These are phyloP conservation scores for Candida coquimbonensis DNA, from an alignment of 805 yeast species.

Conservation along the genomic window DNA sequence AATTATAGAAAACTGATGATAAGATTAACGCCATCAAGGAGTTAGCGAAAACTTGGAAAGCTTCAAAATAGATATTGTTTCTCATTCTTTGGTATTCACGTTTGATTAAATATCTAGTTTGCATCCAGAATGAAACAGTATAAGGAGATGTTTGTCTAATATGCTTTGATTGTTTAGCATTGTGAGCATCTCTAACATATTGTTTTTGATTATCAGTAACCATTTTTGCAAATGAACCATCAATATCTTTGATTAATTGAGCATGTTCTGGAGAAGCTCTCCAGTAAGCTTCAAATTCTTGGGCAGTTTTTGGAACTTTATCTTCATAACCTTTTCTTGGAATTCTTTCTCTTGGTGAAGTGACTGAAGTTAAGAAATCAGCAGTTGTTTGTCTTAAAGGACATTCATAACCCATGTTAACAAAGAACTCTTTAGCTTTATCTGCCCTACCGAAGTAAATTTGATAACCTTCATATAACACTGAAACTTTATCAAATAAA, in stretches of 20 bases:
- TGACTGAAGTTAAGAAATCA: conserved; percentile 46
- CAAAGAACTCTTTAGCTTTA: conserved; percentile 38
- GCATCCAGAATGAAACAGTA: conserved; percentile 42
- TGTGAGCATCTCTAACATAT: conserved; percentile 33
- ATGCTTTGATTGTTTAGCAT: conserved; percentile 41
- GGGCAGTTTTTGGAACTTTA: conserved; percentile 42
- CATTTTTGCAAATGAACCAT: conserved; percentile 18
- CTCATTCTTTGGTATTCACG: conserved; percentile 41
- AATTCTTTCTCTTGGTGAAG: conserved; percentile 43
- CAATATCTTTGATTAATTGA: conserved; percentile 35
- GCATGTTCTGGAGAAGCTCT: conserved; percentile 33
- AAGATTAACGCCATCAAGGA: conserved; percentile 44
- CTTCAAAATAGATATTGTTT: conserved; percentile 40
- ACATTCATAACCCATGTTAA: conserved; percentile 45
- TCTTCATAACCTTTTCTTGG: conserved; percentile 33
- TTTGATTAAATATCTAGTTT: conserved; percentile 34
- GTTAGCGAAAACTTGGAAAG: conserved; percentile 36
- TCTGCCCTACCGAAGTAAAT: conserved; percentile 40
- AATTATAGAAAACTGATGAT: conserved; percentile 49
- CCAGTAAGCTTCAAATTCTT: conserved; percentile 44
- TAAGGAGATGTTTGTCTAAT: conserved; percentile 38
- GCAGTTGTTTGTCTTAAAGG: conserved; percentile 51
- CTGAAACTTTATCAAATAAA: conserved; percentile 41
- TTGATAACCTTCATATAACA: conserved; percentile 47
- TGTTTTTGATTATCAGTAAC: conserved; percentile 11